Evolutionary conservation across 164 flowering plant genomes (phyloP), one percentile per base, ranked within the genome.

Genomic region (Pachysandra terminalis): DNA sequence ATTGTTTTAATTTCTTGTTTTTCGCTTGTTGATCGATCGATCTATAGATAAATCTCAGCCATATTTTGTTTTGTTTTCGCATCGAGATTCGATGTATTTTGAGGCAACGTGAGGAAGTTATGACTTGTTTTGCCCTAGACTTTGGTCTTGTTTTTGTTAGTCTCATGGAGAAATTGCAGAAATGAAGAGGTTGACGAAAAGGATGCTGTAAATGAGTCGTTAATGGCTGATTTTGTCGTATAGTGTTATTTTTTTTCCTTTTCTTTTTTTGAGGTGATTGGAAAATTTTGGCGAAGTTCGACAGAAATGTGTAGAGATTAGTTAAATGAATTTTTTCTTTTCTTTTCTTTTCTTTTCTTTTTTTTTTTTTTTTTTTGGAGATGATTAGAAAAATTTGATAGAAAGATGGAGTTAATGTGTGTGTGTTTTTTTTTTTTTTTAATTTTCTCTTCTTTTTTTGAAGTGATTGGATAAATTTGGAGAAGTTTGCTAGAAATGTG

Each of bases 241-340:
- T 51, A 1, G 12, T 27, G 19, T 7, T 15, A 10, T 9, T 27
- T 26, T 26, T 58, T 0, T 58, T n/a, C n/a, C n/a, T 27, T 16
- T 26, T 12, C 15, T 24, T 56, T 56, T 3, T 24, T 15, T 25
- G 59, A 27, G 25, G 28, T 56, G 59, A 56, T 56, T 15, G 5
- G 32, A 15, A 56, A n/a, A 17, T 9, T 14, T 27, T 14, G 37
- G 37, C 3, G 51, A 68, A 59, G n/a, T 13, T 22, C 52, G 22
- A 25, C 14, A 59, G 24, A 28, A 35, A 25, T 54, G 9, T 51
- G 28, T 19, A 26, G 22, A 52, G 64, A 52, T 60, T 61, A n/a
- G 51, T 68, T 59, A 19, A 48, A 22, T 25, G 56, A 68, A 57
- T n/a, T n/a, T n/a, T n/a, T n/a, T n/a, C n/a, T n/a, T n/a, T n/a